Conservation (phyloP, 2,329 filamentous ascomycete genomes). For the Aureobasidium sp. region DNA sequence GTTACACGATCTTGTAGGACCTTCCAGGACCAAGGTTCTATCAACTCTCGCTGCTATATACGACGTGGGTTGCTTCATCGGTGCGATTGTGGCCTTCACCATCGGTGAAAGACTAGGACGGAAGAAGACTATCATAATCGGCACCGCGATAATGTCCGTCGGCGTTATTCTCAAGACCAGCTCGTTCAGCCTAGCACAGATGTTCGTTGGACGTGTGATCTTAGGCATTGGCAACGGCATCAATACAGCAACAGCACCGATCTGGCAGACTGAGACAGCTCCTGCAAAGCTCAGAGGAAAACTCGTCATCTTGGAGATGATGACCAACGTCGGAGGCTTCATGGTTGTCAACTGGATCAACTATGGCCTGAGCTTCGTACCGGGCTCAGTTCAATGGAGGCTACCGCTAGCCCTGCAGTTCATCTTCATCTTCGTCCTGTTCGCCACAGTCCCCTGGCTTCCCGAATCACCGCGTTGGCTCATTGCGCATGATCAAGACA, state of each 20-base stretch:
- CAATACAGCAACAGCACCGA: conserved; percentile 41
- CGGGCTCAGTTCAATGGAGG: conserved; percentile 35
- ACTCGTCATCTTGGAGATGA: conserved; percentile 32
- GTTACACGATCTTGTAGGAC: conserved; percentile 35
- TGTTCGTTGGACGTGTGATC: conserved; percentile 42
- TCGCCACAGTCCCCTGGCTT: conserved; percentile 37
- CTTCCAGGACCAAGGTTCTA: conserved; percentile 17
- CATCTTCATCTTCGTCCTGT: conserved; percentile 40
- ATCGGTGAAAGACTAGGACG: conserved; percentile 41
- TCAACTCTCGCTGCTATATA: conserved; percentile 49
- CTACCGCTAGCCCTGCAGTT: conserved; percentile 42
- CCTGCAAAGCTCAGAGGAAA: conserved; percentile 32
- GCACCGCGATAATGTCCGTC: conserved; percentile 40
- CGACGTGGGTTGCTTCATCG: conserved; percentile 52
- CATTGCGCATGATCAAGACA: conserved; percentile 33
- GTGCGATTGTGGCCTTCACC: conserved; percentile 41
- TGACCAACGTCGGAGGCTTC: conserved; percentile 43
- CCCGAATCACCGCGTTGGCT: conserved; percentile 42
- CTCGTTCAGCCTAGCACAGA: conserved; percentile 37
- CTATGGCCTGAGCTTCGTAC: conserved; percentile 37
- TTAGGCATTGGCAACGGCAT: conserved; percentile 43
- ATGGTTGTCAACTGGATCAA: conserved; percentile 37
- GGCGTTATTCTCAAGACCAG: conserved; percentile 41
- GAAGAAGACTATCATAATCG: conserved; percentile 39
- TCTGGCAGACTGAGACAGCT: conserved; percentile 45